A percentile compares a stretch with the other conserved stretches of the same genome.
Conservation (phyloP, 2,329 filamentous ascomycete species). For the Myriosclerotinia duriaeana region DNA sequence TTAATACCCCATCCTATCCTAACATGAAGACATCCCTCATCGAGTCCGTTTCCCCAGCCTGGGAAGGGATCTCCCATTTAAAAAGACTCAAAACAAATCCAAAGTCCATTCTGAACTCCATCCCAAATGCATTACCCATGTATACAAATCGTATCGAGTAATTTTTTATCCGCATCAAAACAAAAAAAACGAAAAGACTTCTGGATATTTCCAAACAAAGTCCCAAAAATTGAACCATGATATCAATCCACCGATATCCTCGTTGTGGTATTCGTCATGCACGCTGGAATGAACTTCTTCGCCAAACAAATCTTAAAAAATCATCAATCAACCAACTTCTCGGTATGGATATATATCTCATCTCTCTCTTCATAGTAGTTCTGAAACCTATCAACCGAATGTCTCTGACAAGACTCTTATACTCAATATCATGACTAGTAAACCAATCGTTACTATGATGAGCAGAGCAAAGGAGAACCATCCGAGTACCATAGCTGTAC, state of each 20-base stretch:
- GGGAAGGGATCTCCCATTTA: conserved; percentile 1
- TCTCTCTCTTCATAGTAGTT: conserved; percentile 1
- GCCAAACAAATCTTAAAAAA: conserved; percentile 21
- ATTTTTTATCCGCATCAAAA: conserved; percentile 19
- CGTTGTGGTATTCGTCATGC: conserved; percentile 17
- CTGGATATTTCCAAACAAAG: conserved; percentile 8
- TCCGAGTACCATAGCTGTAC: conserved; percentile 91
- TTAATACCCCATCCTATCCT: conserved; percentile 13
- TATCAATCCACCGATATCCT: conserved; percentile 21
- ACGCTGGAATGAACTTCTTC: conserved; percentile 21
- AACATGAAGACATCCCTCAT: conserved; percentile 6
- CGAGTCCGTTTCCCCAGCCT: not conserved
- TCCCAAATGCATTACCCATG: conserved; percentile 19
- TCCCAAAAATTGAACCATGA: conserved; percentile 7
- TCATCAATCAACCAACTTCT: conserved; percentile 15
- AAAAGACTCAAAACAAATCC: conserved; percentile 7
- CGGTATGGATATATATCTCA: conserved; percentile 14
- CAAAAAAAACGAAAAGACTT: not conserved
- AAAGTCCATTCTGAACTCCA: conserved; percentile 15
- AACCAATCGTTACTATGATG: conserved; percentile 91
- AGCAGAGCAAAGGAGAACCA: conserved; percentile 96
- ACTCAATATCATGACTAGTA: conserved; percentile 95
- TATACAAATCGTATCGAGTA: conserved; percentile 20
- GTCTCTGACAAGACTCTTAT: conserved; percentile 72
- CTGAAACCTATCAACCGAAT: conserved; percentile 33